Base-by-base conservation (phyloP, 2,329 filamentous ascomycete species). In the Exophiala aquamarina region DNA sequence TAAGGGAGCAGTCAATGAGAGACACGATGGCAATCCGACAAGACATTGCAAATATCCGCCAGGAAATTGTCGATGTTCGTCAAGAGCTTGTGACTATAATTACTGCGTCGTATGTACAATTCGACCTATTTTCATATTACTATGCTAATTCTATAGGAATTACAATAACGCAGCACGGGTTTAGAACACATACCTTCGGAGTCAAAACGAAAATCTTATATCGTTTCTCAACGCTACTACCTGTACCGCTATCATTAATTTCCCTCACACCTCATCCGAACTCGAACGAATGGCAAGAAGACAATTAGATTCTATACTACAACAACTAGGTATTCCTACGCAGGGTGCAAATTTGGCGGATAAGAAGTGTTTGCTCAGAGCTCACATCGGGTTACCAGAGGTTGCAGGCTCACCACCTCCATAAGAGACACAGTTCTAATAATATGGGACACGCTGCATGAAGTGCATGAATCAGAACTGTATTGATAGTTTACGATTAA, bases 121-220 rank as follows among this genome's bases (percentile, higher is more conserved):
- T 41, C 26, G 20, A 45, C 42, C 13, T 44, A 41, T 50, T 41
- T 50, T 36, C 35, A 45, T 41, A 46, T 46, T 43, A 42, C 42
- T 46, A 42, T 50, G 19, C 48, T 49, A 49, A 50, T 50, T 45
- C 47, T 50, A 46, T 41, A 46, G 41, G 11, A 46, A 50, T 32
- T 36, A 50, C 29, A 50, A 46, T 42, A 50, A 50, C 17, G 36
- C 47, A 46, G 47, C 47, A 31, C 47, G 41, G 11, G 41, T 49
- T 41, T 40, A 49, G 46, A 49, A 49, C 29, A 49, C 46, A 38
- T 49, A 49, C 35, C 39, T 49, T 21, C n/a, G 14, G 38, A 49
- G 46, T 39, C 46, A 39, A 49, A 43, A 36, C 34, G 39, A 49
- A 43, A 36, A 38, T 43, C 46, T 49, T 49, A 19, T 34, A 43